phyloP scores from a whole-genome alignment of 208 protist genomes.

The Trypanosoma lewisi region DNA sequence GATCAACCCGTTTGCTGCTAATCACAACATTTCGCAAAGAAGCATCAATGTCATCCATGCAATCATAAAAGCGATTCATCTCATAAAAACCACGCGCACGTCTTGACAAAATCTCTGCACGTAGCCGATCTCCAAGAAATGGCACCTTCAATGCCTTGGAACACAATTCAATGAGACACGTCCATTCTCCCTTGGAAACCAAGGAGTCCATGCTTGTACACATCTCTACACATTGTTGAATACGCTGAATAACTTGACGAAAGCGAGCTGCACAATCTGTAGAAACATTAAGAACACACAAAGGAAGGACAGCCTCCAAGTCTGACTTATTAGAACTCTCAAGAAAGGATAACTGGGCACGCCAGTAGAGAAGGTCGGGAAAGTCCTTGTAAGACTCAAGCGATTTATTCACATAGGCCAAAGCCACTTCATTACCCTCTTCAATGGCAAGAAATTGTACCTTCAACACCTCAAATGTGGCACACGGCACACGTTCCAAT shows the following conservation, averaged over 20 bases:
- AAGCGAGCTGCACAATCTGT: slow-evolving; percentile 37
- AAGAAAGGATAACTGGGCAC: slow-evolving; percentile 49
- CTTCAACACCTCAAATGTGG: slow-evolving; percentile 47
- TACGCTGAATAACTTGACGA: slow-evolving; percentile 28
- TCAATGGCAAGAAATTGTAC: slow-evolving; percentile 48
- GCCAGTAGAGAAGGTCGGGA: slow-evolving; percentile 40
- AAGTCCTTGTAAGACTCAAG: slow-evolving; percentile 34
- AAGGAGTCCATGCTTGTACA: slow-evolving; percentile 23
- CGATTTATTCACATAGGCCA: slow-evolving; percentile 27
- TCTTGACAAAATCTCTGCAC: slow-evolving; percentile 15
- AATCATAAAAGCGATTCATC: slow-evolving; percentile 41
- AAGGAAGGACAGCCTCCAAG: slow-evolving; percentile 30
- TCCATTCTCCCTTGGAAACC: slow-evolving; percentile 22
- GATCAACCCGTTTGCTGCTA: slow-evolving; percentile 18
- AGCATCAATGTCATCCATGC: slow-evolving; percentile 50
- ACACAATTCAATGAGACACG: slow-evolving; percentile 18
- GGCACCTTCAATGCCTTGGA: slow-evolving; percentile 7
- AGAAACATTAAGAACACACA: slow-evolving; percentile 23
- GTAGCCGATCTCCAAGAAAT: slow-evolving; percentile 27
- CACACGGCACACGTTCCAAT: slow-evolving; percentile 41
- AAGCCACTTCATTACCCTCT: slow-evolving; percentile 31
- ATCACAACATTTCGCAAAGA: slow-evolving; percentile 34
- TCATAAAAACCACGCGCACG: slow-evolving; percentile 44
- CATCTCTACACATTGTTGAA: slow-evolving; percentile 25
- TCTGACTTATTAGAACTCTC: slow-evolving; percentile 27